Evolutionary conservation across 805 yeast species (phyloP), one percentile per base, ranked within the genome.

Genomic region (Yarrowia bubula): DNA sequence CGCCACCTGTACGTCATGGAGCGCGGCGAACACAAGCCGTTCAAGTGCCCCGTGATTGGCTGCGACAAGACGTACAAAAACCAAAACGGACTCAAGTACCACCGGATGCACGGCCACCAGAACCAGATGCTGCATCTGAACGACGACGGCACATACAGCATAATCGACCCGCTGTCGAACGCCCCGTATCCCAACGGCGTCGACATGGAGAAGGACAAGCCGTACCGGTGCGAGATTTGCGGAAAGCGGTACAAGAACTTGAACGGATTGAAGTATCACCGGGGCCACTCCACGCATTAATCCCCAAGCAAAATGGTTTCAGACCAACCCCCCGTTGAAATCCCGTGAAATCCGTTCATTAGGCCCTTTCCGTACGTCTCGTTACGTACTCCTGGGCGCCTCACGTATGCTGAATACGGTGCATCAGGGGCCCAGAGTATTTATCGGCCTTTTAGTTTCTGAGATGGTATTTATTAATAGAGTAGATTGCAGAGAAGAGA

Each of bases 21-120:
- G 76, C 87, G 86, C 68, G 92, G 90, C 66, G 97, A 92, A 70
- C 89, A 91, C 75, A 87, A 95, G 76, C 99, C 99, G 35, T 95
- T 88, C 79, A 92, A 89, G 75, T 95, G 99, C 79, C 99, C 98
- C 0, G 99, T 95, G 48, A 89, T 92, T 72, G 99, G 99, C 8
- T 95, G 99, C 77, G 98, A 92, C 71, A 95, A 95, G 80, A 92
- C 93, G 33, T 95, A 95, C 77, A 95, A 95, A 79, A 95, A 95
- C 76, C 99, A 95, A 78, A 95, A 95, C 74, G 99, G 99, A 15
- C 81, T 95, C 73, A 95, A 95, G 76, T 95, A 95, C 77, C 99
- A 95, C 77, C 83, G 97, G 69, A 79, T 89, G 66, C 99, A 93
- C 75, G 99, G 99, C 44, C 99, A 93, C 77, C 98, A 92, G 77